Evolutionary conservation across 192 early-diverging fungal species (phyloP), one percentile per base, ranked within the genome.

Genomic region (Coemansia sp.): DNA sequence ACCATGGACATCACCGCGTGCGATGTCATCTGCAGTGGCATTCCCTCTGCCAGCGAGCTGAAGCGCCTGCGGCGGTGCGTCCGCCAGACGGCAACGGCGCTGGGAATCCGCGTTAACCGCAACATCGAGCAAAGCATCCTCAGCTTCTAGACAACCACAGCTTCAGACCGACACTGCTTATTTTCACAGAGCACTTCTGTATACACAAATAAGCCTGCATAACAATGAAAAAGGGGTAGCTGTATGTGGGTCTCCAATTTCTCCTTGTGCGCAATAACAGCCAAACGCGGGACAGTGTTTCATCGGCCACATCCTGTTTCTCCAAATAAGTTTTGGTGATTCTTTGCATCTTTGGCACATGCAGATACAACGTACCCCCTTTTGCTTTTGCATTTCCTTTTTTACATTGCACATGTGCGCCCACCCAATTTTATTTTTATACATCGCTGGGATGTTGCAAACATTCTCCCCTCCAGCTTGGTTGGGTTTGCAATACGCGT

Each of bases 1-100:
- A 61, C 71, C 29, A 74, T 80, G 72, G 77, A 80, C 61, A 74
- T 80, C 49, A 80, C 77, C 8, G 72, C 72, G 43, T 80, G 77
- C 77, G 77, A 80, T 39, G 77, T 80, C 53, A 80, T 80, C 63
- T 80, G 77, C 62, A 64, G 68, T 34, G 77, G 77, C 29, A 61
- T 74, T n/a, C 77, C 77, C 3, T 51, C 72, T 21, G 35, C 58
- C 13, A 58, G 55, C 2, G 77, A 80, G 77, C 67, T 80, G 37
- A 66, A 67, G 57, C 71, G 70, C 23, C 69, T 80, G 40, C 72
- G 77, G 31, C 72, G 72, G 34, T 64, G 68, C 30, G 77, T 74
- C 23, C 71, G 77, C 58, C 61, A 68, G 46, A 80, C 77, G 6
- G 77, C 77, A 15, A 55, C 63, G 51, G 68, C 61, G 48, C 66